Base-by-base conservation (phyloP, 371 early-diverging fungal species). In the Saksenaea vasiformis region DNA sequence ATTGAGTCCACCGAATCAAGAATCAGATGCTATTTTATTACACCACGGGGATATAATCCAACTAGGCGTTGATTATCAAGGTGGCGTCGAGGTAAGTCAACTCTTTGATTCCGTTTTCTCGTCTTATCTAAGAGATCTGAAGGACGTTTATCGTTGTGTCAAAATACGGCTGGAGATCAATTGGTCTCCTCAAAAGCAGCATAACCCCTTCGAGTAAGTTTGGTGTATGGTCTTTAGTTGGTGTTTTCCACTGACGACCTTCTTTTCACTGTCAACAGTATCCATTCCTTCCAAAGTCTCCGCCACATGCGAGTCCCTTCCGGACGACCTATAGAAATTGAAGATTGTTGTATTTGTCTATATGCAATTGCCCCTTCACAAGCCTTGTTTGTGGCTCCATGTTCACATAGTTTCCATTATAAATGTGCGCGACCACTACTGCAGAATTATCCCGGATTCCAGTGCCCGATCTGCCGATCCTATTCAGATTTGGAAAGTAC, bases 331-430 rank as follows among this genome's bases (percentile, higher is more conserved):
- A 10, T 73, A 22, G 68, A 70, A 31, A 60, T 72, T 22, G 75
- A 74, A 22, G 98, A 98, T 67, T 98, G 98, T 77, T 97, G 96
- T 74, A 98, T 98, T 66, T 98, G 98, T 78, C 84, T 96, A 56
- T 92, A 90, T 73, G 83, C 91, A 44, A 91, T 96, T 65, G 89
- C 89, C 0, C 93, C 95, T 13, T 92, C 90, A 72, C 96, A 96
- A 77, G 94, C 95, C n/a, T 83, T 97, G 55, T 97, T 97, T 77
- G 86, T 96, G 22, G 92, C 96, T 13, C 96, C 97, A 3, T 97
- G 97, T 68, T 95, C 95, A 7, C 97, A 97, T 67, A 92, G 91
- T 58, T 97, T 92, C 82, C 97, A 97, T 73, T 97, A 91, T 82
- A 95, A 94, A 72, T 97, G 97, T 74, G 86, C 92, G 61, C 85